A percentile compares a stretch with the other conserved stretches of the same genome.
Conservation (phyloP, 2,329 filamentous ascomycete genomes). For the Alternaria panax region DNA sequence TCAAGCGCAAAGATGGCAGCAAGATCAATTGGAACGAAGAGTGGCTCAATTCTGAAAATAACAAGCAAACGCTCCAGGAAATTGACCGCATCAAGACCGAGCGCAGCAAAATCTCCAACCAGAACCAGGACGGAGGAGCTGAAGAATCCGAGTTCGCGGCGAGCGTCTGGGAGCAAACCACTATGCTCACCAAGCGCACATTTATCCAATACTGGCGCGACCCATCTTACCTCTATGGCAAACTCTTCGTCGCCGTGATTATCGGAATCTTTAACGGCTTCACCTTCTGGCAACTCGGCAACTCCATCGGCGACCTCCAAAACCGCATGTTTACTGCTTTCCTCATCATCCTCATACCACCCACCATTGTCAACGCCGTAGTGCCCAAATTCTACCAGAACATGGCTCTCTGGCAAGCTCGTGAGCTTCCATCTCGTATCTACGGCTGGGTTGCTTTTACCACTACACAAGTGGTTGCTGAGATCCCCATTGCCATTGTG, state of each 20-base stretch:
- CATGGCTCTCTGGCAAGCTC: slow-evolving; percentile 74
- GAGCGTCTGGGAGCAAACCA: slow-evolving; percentile 67
- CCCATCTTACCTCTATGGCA: slow-evolving; percentile 78
- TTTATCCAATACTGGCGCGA: slow-evolving; percentile 79
- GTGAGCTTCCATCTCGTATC: slow-evolving; percentile 76
- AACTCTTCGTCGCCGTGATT: slow-evolving; percentile 74
- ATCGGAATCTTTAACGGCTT: slow-evolving; percentile 81
- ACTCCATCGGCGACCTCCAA: slow-evolving; percentile 73
- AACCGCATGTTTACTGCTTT: slow-evolving; percentile 79
- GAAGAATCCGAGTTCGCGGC: slow-evolving; percentile 69
- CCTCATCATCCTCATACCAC: slow-evolving; percentile 65
- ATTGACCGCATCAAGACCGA: slow-evolving; percentile 70
- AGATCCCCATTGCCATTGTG: slow-evolving; percentile 74
- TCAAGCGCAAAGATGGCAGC: slow-evolving; percentile 61
- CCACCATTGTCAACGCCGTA: slow-evolving; percentile 75
- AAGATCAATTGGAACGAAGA: slow-evolving; percentile 76
- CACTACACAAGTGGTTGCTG: slow-evolving; percentile 70
- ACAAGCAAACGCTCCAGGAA: slow-evolving; percentile 65
- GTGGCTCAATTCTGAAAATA: slow-evolving; percentile 72
- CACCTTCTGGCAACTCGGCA: slow-evolving; percentile 75
- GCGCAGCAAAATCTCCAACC: slow-evolving; percentile 56
- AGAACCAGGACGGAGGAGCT: slow-evolving; percentile 18
- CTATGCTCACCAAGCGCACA: slow-evolving; percentile 71
- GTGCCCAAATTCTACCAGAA: slow-evolving; percentile 81
- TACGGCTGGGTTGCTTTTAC: slow-evolving; percentile 79